These are phyloP conservation scores for Acorus calamus DNA, from an alignment of 106 monocot species.

Conservation along the genomic window DNA sequence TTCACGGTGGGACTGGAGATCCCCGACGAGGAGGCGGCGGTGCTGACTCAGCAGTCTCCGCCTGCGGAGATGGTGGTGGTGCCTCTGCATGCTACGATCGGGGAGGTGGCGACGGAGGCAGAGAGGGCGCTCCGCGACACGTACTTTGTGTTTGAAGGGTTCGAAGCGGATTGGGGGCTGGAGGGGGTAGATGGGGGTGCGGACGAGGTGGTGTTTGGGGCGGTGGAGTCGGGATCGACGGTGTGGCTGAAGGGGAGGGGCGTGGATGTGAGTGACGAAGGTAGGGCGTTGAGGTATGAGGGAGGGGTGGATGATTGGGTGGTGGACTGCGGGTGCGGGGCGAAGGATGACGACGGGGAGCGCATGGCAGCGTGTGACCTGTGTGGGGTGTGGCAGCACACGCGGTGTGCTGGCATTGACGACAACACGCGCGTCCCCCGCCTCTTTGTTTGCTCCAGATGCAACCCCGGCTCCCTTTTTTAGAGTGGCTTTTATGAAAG, in stretches of 20 bases:
- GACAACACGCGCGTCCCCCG: conserved; percentile 55
- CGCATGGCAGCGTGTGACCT: conserved; percentile 92
- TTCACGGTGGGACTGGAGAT: conserved; percentile 57
- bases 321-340: conserved; percentile 74
- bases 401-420: conserved; percentile 66
- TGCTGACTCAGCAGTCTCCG: conserved; percentile 14
- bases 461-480: conserved; percentile 3
- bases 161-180: conserved; percentile 3
- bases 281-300: conserved; percentile 39
- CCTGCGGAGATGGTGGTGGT: conserved; percentile 67
- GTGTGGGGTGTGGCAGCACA: conserved; percentile 95
- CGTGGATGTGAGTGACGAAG: conserved; percentile 26
- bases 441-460: conserved; percentile 60
- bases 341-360: conserved; percentile 90
- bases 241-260: conserved; percentile 74
- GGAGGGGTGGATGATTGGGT: conserved; percentile 61
- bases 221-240: conserved; percentile 70
- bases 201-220: conserved; percentile 37
- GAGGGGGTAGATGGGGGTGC: neutral
- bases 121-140: conserved; percentile 65
- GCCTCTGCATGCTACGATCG: conserved; percentile 55
- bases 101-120: conserved; percentile 51
- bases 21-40: conserved; percentile 18
- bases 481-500: no score
- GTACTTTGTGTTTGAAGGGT: conserved; percentile 53